Base-by-base conservation (phyloP, 352 stramenopile genomes). In the Phytophthora pseudosyringae region DNA sequence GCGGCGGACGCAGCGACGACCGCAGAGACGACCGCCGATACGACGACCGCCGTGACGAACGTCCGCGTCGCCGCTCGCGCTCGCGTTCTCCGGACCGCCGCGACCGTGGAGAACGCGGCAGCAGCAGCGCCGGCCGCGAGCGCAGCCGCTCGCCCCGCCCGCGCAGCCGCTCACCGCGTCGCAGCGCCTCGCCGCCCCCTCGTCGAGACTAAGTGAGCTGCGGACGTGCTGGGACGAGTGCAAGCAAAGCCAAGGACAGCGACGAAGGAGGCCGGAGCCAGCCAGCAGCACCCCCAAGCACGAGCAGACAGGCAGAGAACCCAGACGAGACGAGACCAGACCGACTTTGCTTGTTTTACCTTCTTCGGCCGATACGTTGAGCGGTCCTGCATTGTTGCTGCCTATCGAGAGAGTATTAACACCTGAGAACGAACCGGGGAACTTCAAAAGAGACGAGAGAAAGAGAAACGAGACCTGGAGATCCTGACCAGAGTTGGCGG, bases 181-280 rank as follows among this genome's bases (percentile, higher is more conserved):
- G 72, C 56, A 78, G 70, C 53, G 56, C 55, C 11, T 80, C 73
- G 18, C 68, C 76, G 33, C 65, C 67, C 29, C 59, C 74, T 64
- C 77, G 77, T 67, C 75, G 77, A 66, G 76, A 88, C 49, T 86
- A 88, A 86, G 53, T 56, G 33, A 49, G 26, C 35, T 33, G 26
- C 35, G 35, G 13, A 32, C 32, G 16, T 33, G 28, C 36, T 40
- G 38, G 28, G 36, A 51, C 40, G 28, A 64, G 64, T 40, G 46
- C 58, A 53, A 40, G 18, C 51, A n/a, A 18, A 25, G 50, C 21
- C 15, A 45, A 32, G 39, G 13, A 13, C 15, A 50, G 40, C n/a
- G n/a, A 38, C 45, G 21, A 32, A 35, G 33, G 32, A 44, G 13
- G 46, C 33, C 9, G 16, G 18, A 51, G 39, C 18, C 25, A 48